phyloP scores from a whole-genome alignment of 208 protist species.

The Vickermania ingenoplastis region DNA sequence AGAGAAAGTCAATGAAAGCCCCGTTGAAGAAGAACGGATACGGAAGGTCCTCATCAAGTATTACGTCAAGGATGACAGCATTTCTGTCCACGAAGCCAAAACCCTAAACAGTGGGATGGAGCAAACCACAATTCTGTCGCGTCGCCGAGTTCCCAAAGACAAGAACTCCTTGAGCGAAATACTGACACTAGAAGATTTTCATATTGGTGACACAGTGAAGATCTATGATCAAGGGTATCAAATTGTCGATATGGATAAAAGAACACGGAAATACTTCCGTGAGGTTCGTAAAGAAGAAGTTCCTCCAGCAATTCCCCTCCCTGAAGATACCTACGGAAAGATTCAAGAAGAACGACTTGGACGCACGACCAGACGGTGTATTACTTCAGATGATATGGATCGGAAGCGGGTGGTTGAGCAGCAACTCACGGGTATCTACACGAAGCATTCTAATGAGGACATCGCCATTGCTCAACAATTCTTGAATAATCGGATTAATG shows the following conservation, averaged over 20 bases:
- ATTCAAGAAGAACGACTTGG: slow-evolving; percentile 8
- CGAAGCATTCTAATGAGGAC: slow-evolving; percentile 81
- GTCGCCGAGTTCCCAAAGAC: slow-evolving; percentile 61
- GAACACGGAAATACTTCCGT: slow-evolving; percentile 62
- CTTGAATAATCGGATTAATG: slow-evolving; percentile 79
- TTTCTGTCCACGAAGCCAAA: slow-evolving; percentile 58
- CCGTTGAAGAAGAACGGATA: slow-evolving; percentile 43
- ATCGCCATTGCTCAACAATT: slow-evolving; percentile 79
- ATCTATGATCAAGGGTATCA: slow-evolving; percentile 66
- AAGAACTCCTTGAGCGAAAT: slow-evolving; percentile 30
- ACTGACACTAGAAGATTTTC: slow-evolving; percentile 60
- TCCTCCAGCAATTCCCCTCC: slow-evolving; percentile 23
- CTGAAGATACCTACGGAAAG: slow-evolving; percentile 33
- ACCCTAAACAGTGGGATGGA: slow-evolving; percentile 70
- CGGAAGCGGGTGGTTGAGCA: slow-evolving; percentile 73
- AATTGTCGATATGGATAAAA: slow-evolving; percentile 73
- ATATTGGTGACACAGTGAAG: slow-evolving; percentile 45
- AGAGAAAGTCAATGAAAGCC: slow-evolving; percentile 56
- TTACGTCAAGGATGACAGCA: slow-evolving; percentile 66
- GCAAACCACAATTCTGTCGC: slow-evolving; percentile 61
- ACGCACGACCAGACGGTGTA: slow-evolving; percentile 27
- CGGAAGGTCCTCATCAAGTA: slow-evolving; percentile 73
- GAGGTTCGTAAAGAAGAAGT: slow-evolving; percentile 37
- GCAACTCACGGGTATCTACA: slow-evolving; percentile 79
- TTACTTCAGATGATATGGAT: slow-evolving; percentile 84